Base-by-base conservation (phyloP, 2,329 filamentous ascomycete genomes). In the Neonectria coccinea region DNA sequence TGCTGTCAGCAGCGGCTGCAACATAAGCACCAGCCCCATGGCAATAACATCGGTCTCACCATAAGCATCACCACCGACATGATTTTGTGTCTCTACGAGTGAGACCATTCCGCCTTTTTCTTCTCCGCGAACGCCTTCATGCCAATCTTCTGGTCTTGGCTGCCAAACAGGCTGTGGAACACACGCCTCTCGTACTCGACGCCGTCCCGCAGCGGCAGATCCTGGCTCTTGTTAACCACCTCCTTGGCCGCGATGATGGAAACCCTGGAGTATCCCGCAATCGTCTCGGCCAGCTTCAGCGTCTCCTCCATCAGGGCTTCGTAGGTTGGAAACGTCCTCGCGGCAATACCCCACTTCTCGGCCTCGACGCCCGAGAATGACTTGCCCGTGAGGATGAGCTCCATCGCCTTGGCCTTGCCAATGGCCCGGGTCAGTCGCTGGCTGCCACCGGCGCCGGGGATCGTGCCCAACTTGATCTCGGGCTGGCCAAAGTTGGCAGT, bases 151-250 rank as follows among this genome's bases (percentile, higher is more conserved):
- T 99, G 96, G 80, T 99, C 96, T 82, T 93, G 88, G 78, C 92
- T 97, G 22, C 95, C 96, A 82, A 99, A 99, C 75, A 97, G 77
- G 27, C 90, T 87, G 81, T 99, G 96, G 85, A 99, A 99, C 36
- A 98, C 86, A 57, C 94, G 88, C 76, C 96, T 87, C 86, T 99
- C 96, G 81, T 89, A 98, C 82, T 99, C 96, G 2, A 99, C 92
- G 14, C 96, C 96, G 75, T 98, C 96, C 72, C 92, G 84, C 64
- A 99, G 82, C 4, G 91, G 85, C 71, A 97, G 81, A 74, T 99
- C 96, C 84, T 98, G 94, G 79, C 94, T 97, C 89, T 97, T 98
- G 79, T 98, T 97, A 60, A 99, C 95, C n/a, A 96, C 95, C 85
- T 99, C 96, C 86, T 99, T 99, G 62, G 88, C 91, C 11, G 92